phyloP scores from a whole-genome alignment of 2,329 filamentous ascomycete species.

The Nakataea oryzae region DNA sequence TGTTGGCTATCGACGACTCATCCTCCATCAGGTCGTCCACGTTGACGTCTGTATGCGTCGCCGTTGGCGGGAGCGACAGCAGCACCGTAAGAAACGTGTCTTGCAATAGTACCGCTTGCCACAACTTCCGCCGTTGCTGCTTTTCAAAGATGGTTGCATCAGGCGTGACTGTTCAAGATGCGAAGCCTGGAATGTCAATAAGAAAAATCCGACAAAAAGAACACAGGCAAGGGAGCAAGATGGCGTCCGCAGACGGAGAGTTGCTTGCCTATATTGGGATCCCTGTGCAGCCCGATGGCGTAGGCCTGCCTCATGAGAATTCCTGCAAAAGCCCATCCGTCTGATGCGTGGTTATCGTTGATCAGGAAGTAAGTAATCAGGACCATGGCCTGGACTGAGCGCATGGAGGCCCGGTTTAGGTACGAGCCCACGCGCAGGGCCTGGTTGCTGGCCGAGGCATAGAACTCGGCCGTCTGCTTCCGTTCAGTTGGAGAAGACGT shows the following conservation, averaged over 20 bases:
- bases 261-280: constrained; percentile 51
- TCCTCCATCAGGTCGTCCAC: constrained; percentile 65
- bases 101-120: constrained; percentile 72
- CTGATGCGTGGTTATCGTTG: constrained; percentile 76
- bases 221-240: constrained; percentile 7
- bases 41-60: constrained; percentile 69
- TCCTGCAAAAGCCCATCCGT: constrained; percentile 74
- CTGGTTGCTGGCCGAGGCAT: constrained; percentile 70
- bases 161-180: constrained; percentile 36
- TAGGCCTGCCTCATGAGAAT: constrained; percentile 70
- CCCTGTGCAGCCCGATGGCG: constrained; percentile 70
- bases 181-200: constrained; percentile 11
- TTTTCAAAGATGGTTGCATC: constrained; percentile 61
- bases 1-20: constrained; percentile 41
- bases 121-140: constrained; percentile 67
- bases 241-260: constrained; percentile 25
- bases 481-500: constrained; percentile 47
- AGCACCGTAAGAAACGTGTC: constrained; percentile 75
- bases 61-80: constrained; percentile 65
- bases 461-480: constrained; percentile 71
- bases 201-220: background rate
- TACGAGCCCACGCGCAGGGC: constrained; percentile 67
- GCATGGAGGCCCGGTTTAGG: constrained; percentile 61
- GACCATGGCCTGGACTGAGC: constrained; percentile 71
- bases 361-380: constrained; percentile 76